A percentile compares a stretch with the other conserved stretches of the same genome.
Conservation (phyloP, 2,329 filamentous ascomycete species). For the Fusarium napiforme region DNA sequence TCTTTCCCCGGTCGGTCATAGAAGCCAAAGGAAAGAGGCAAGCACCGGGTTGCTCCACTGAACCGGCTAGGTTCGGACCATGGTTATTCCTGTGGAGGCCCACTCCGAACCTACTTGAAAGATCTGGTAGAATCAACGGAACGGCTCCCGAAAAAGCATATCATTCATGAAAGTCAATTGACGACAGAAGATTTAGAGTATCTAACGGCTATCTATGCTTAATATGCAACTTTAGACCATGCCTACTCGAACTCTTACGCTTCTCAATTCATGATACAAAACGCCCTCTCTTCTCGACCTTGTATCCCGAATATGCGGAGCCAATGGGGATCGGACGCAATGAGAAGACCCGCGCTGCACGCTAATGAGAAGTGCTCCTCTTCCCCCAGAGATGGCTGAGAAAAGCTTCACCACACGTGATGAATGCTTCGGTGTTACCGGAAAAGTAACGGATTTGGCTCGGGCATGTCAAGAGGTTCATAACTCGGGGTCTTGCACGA, state of each 20-base stretch:
- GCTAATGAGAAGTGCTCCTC: constrained; percentile 11
- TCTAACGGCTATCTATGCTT: not conserved
- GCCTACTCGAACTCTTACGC: not conserved
- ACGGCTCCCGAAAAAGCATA: not conserved
- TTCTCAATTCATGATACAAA: not conserved
- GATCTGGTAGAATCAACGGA: constrained; percentile 14
- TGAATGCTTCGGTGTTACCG: constrained; percentile 22
- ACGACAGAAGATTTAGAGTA: too few relatives aligned
- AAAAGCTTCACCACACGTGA: constrained; percentile 34
- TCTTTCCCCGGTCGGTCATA: constrained; percentile 49
- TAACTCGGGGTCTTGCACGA: not conserved
- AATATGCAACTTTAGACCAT: accelerated
- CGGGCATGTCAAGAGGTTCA: not conserved
- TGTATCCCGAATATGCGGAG: constrained; percentile 17
- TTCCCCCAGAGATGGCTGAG: constrained; percentile 23
- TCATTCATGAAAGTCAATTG: not conserved
- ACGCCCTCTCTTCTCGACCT: not conserved
- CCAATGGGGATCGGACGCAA: constrained; percentile 30
- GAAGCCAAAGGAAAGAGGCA: constrained; percentile 57
- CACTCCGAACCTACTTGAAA: constrained; percentile 30
- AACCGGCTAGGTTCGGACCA: constrained; percentile 46
- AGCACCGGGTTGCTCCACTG: constrained; percentile 44
- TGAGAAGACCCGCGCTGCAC: constrained; percentile 18
- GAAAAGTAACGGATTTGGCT: constrained; percentile 20
- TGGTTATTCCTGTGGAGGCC: constrained; percentile 42